Evolutionary conservation across 345 rosid species (phyloP), one percentile per base, ranked within the genome.

Genomic region (Gossypium anomalum): DNA sequence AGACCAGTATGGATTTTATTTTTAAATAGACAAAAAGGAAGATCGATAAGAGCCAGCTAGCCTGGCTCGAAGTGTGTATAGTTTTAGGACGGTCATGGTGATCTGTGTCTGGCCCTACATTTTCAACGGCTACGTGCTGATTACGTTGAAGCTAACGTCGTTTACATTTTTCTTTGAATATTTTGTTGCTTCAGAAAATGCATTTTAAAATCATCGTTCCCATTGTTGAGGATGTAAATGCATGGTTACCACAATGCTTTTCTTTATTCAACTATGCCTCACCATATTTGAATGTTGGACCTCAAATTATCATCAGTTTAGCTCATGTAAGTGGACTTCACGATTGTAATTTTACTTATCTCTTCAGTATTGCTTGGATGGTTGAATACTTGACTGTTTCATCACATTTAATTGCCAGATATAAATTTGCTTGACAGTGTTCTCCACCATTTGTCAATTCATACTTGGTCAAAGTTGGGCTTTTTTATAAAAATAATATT

Each of bases 121-220:
- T 34, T 75, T 78, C 70, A 86, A 82, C 85, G 86, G 88, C 86
- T 74, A 74, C 68, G 77, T 74, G 23, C 47, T 11, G 47, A 79
- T 79, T 55, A 76, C 82, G 70, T 71, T 65, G 58, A 71, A 65
- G 57, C 60, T 57, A 65, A 75, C 78, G 74, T 76, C 80, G 80
- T 80, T 55, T 13, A 34, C 7, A 34, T 34, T 34, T 34, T 34
- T 34, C 7, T 34, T 20, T 34, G 41, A n/a, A 53, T 17, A 53
- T 25, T 41, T 14, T n/a, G 11, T 1, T 49, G 69, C 68, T 34
- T 55, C 2, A 27, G 20, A 55, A 25, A 7, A 67, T 41, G 2
- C 0, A 49, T 4, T 34, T 34, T 34, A 34, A 34, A 34, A 34
- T 34, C 41, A 5, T 34, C 41, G 41, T 5, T 34, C 41, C 41